Conservation (phyloP, 805 yeast genomes). For the Ogataea minuta region DNA sequence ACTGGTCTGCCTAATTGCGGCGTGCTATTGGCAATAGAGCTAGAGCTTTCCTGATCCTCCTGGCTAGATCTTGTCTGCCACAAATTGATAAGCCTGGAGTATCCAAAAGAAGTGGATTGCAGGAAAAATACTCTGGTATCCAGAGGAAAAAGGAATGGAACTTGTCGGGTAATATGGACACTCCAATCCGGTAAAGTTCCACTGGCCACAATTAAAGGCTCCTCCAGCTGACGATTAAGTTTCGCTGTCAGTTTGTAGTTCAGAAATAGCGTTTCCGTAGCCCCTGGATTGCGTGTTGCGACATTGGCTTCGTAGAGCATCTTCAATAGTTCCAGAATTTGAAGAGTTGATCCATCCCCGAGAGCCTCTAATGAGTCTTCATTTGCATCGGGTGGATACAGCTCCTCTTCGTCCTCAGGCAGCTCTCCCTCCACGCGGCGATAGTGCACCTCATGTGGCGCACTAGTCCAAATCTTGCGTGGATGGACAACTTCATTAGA, state of each 20-base stretch:
- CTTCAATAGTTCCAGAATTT: constrained; percentile 49
- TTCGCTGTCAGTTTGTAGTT: constrained; percentile 85
- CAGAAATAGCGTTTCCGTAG: constrained; percentile 44
- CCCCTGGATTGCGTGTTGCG: constrained; percentile 24
- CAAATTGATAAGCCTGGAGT: constrained; percentile 72
- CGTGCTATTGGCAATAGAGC: constrained; percentile 22
- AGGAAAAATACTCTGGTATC: constrained; percentile 75
- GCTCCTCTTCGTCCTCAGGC: constrained; percentile 28
- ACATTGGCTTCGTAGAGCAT: constrained; percentile 42
- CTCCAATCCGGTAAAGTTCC: constrained; percentile 87
- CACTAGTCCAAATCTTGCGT: constrained; percentile 54
- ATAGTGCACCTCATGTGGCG: constrained; percentile 50
- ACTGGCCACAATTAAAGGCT: constrained; percentile 82
- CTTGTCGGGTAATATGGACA: constrained; percentile 64
- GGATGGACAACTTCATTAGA: constrained; percentile 44
- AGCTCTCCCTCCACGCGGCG: constrained; percentile 35
- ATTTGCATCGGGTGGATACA: constrained; percentile 30
- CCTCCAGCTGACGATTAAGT: constrained; percentile 82
- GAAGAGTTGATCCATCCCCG: constrained; percentile 35
- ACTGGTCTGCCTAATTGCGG: constrained; percentile 71
- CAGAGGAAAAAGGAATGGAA: constrained; percentile 81
- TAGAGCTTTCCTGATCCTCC: constrained; percentile 30
- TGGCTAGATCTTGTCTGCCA: constrained; percentile 62
- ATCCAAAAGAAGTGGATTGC: constrained; percentile 88
- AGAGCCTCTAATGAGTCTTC: constrained; percentile 31